Evolutionary conservation across 202 grass and related monocot species (phyloP).

Genomic region (Dendrocalamus latiflorus): DNA sequence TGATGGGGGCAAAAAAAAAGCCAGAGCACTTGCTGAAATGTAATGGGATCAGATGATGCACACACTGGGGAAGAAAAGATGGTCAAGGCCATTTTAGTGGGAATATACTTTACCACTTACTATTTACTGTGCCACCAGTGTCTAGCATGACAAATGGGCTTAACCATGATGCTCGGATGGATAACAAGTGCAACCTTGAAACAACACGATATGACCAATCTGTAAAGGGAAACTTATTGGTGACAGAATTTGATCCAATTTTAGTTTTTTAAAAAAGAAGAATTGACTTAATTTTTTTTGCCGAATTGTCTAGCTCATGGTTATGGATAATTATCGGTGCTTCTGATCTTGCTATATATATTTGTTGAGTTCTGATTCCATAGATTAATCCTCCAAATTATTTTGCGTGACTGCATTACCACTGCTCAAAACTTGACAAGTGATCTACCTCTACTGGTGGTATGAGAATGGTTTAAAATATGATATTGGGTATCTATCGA

Average conservation of each 20-base stretch:
- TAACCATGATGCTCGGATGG: background rate
- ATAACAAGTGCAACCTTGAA: background rate
- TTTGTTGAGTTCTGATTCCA: background rate
- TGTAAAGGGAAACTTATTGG: slow-evolving; percentile 13
- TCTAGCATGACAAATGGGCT: slow-evolving; percentile 3
- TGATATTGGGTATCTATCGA: background rate
- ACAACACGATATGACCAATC: background rate
- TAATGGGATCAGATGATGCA: slow-evolving; percentile 41
- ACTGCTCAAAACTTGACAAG: background rate
- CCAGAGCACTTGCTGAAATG: slow-evolving; percentile 21
- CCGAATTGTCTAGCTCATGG: background rate
- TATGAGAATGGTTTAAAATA: background rate
- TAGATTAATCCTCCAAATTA: background rate
- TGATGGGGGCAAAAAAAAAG: slow-evolving; percentile 7
- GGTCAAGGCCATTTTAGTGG: slow-evolving; percentile 39
- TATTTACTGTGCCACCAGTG: slow-evolving; percentile 27
- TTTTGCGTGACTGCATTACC: background rate
- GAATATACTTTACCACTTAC: slow-evolving; percentile 13
- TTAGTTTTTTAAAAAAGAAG: background rate
- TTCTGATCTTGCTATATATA: background rate
- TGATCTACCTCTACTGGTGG: background rate
- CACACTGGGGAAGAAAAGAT: slow-evolving; percentile 12
- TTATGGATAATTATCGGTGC: background rate
- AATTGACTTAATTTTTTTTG: slow-evolving; percentile 15
- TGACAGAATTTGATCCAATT: slow-evolving; percentile 15